A percentile compares a stretch with the other conserved stretches of the same genome.
phyloP scores from a whole-genome alignment of 345 rosid genomes.

The Chamaenerion angustifolium region DNA sequence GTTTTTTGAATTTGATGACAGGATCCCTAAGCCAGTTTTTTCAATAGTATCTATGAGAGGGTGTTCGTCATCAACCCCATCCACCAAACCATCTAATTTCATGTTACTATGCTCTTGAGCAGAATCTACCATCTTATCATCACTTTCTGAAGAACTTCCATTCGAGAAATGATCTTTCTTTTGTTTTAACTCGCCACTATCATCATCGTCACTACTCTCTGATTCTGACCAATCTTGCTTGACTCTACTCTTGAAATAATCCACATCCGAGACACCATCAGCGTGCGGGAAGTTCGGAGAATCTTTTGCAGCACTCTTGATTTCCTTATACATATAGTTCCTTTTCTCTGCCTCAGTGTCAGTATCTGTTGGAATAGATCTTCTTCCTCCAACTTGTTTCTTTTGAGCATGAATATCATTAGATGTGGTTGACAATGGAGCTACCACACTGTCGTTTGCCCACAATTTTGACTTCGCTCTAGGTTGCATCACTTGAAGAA shows the following conservation, averaged over 20 bases:
- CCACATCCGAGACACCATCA: conserved; percentile 61
- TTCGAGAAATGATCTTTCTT: conserved; percentile 10
- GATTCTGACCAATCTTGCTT: conserved; percentile 68
- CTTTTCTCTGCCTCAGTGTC: conserved; percentile 12
- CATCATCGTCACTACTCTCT: conserved; percentile 29
- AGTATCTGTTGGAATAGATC: conserved; percentile 10
- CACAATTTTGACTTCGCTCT: conserved; percentile 60
- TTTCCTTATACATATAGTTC: conserved; percentile 8
- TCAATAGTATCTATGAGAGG: conserved; percentile 22
- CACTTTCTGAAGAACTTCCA: conserved; percentile 11
- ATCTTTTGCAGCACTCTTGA: conserved; percentile 16
- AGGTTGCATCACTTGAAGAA: conserved; percentile 75
- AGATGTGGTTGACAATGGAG: conserved; percentile 14
- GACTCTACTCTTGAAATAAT: conserved; percentile 80
- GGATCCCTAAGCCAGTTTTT: conserved; percentile 18
- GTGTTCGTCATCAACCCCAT: conserved; percentile 18
- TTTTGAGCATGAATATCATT: conserved; percentile 13
- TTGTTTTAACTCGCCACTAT: conserved; percentile 12
- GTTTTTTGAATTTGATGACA: conserved; percentile 19
- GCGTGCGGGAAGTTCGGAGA: conserved; percentile 17
- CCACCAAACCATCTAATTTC: conserved; percentile 9
- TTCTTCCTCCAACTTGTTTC: conserved; percentile 17
- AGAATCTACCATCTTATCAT: conserved; percentile 9
- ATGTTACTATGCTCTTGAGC: conserved; percentile 7
- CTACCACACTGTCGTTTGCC: conserved; percentile 51